phyloP scores from a whole-genome alignment of 352 stramenopile species.

The Globisporangium irregulare region DNA sequence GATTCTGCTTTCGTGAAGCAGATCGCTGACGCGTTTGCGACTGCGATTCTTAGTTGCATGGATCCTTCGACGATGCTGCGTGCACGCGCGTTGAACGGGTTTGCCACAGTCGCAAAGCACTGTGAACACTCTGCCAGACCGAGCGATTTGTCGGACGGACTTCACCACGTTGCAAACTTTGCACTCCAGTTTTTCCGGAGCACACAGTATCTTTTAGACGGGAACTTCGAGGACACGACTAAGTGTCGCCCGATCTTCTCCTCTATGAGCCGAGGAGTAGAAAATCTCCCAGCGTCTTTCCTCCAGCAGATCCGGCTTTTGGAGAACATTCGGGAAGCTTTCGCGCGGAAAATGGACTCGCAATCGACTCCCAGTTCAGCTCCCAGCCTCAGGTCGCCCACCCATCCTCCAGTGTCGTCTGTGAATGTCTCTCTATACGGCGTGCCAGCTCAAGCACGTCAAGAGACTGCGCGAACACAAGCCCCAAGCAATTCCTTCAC shows the following conservation, averaged over 20 bases:
- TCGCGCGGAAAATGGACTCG: constrained; percentile 24
- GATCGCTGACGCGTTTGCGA: constrained; percentile 72
- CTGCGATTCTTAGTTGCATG: constrained; percentile 71
- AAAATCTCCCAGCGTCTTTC: constrained; percentile 67
- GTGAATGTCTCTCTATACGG: constrained; percentile 9
- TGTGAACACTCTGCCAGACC: constrained; percentile 42
- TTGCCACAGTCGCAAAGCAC: constrained; percentile 51
- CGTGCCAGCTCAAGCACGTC: neutral
- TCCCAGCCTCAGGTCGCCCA: constrained; percentile 13
- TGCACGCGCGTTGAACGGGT: constrained; percentile 45
- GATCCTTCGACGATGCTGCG: constrained; percentile 60
- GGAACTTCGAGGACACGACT: constrained; percentile 61
- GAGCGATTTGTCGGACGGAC: constrained; percentile 53
- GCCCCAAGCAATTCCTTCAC: neutral
- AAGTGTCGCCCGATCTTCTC: constrained; percentile 55
- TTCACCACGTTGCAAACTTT: constrained; percentile 77
- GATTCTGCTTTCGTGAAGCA: constrained; percentile 67
- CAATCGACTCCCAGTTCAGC: constrained; percentile 11
- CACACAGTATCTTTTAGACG: constrained; percentile 51
- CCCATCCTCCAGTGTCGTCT: neutral
- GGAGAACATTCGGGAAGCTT: constrained; percentile 53
- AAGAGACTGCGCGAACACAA: neutral
- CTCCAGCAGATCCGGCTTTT: constrained; percentile 67
- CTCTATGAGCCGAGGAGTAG: constrained; percentile 34
- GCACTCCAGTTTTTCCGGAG: constrained; percentile 69